phyloP scores from a whole-genome alignment of 1,284 basidiomycete genomes.

The Cutaneotrichosporon daszewskae region DNA sequence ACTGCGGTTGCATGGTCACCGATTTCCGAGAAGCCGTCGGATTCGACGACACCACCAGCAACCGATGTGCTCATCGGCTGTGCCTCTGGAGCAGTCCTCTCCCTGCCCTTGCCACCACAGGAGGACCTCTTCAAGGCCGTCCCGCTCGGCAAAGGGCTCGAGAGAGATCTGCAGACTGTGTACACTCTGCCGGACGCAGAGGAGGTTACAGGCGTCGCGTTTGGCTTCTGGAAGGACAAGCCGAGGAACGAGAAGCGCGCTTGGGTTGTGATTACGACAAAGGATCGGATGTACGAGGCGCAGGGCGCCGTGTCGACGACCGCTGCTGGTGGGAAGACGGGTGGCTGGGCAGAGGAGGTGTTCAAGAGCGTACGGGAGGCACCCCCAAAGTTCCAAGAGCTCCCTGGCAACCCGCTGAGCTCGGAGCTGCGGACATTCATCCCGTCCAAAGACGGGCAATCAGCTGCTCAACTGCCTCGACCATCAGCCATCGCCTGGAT shows the following conservation, averaged over 20 bases:
- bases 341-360: conserved; percentile 65
- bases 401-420: conserved; percentile 66
- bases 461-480: conserved; percentile 51
- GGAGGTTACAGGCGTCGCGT: conserved; percentile 73
- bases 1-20: conserved; percentile 92
- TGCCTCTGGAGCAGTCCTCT: conserved; percentile 73
- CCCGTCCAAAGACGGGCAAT: conserved; percentile 58
- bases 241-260: conserved; percentile 26
- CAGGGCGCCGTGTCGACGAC: conserved; percentile 54
- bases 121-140: conserved; percentile 89
- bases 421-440: conserved; percentile 75
- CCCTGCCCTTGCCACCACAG: conserved; percentile 63
- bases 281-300: conserved; percentile 87
- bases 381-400: conserved; percentile 76
- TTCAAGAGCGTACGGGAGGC: conserved; percentile 68
- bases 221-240: conserved; percentile 55
- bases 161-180: conserved; percentile 67
- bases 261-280: conserved; percentile 74
- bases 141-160: conserved; percentile 39
- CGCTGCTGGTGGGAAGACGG: conserved; percentile 51
- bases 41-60: conserved; percentile 25
- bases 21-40: conserved; percentile 10
- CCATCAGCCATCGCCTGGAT: conserved; percentile 76
- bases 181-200: conserved; percentile 72
- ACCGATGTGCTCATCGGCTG: conserved; percentile 68